These are phyloP conservation scores for Globisporangium abappressorium DNA, from an alignment of 352 stramenopile genomes.

Conservation along the genomic window DNA sequence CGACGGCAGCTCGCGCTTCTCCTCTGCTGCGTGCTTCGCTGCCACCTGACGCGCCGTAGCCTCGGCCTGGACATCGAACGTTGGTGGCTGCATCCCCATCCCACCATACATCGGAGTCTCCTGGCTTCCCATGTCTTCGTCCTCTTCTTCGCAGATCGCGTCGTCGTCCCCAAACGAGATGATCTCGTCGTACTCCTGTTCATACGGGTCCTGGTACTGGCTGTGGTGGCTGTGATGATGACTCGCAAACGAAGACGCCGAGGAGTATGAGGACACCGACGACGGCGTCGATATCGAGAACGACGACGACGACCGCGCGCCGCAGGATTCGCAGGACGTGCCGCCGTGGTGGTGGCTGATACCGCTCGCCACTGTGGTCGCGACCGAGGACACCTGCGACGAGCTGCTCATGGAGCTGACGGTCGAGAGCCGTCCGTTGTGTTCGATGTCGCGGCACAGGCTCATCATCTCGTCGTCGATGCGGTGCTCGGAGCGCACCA, in stretches of 20 bases:
- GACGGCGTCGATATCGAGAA: slow-evolving; percentile 1
- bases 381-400: background rate
- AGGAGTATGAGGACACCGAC: background rate
- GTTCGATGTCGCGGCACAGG: slow-evolving; percentile 15
- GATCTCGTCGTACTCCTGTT: slow-evolving; percentile 14
- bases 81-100: background rate
- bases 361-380: background rate
- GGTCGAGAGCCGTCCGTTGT: slow-evolving; percentile 7
- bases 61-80: slow-evolving; percentile 10
- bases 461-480: slow-evolving; percentile 43
- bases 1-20: slow-evolving; percentile 16
- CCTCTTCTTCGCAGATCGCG: slow-evolving; percentile 5
- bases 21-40: background rate
- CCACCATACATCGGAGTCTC: background rate
- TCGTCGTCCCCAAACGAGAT: slow-evolving; percentile 14
- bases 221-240: slow-evolving; percentile 1
- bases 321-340: slow-evolving; percentile 6
- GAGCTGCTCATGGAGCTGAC: background rate
- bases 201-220: background rate
- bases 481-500: slow-evolving; percentile 36
- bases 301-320: background rate
- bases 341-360: background rate
- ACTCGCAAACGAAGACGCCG: background rate
- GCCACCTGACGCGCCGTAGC: slow-evolving; percentile 1
- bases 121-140: background rate